Conservation (phyloP, 2,329 filamentous ascomycete species). For the Fonsecaea erecta region DNA sequence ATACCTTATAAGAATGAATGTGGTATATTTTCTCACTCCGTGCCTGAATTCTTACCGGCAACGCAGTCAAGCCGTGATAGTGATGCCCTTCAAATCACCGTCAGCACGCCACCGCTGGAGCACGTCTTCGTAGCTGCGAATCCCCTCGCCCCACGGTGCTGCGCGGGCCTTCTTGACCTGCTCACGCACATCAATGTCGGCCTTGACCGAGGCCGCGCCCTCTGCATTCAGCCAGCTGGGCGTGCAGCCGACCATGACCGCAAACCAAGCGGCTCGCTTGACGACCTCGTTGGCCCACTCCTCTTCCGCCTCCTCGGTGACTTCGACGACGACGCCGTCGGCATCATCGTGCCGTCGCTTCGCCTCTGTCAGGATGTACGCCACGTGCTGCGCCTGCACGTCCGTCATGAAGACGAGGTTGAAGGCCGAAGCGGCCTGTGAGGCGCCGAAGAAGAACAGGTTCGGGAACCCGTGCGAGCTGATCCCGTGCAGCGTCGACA, state of each 20-base stretch:
- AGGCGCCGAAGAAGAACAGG: slow-evolving; percentile 17
- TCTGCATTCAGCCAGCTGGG: background rate
- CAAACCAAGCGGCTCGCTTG: background rate
- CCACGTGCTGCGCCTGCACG: slow-evolving; percentile 23
- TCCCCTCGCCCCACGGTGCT: background rate
- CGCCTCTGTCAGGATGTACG: slow-evolving; percentile 21
- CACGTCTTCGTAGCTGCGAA: background rate
- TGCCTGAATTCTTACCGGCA: too few species aligned
- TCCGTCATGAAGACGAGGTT: slow-evolving; percentile 23
- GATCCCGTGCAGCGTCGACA: slow-evolving; percentile 20
- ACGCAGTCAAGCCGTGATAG: background rate
- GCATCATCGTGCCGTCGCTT: slow-evolving; percentile 10
- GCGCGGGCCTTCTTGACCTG: background rate
- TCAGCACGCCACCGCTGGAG: background rate
- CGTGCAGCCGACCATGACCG: background rate
- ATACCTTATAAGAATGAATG: background rate
- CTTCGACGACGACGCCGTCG: slow-evolving; percentile 15
- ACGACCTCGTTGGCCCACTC: slow-evolving; percentile 23
- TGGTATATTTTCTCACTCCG: too few species aligned
- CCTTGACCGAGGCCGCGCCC: background rate
- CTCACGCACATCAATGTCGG: background rate
- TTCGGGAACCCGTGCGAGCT: slow-evolving; percentile 25
- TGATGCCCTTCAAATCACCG: background rate
- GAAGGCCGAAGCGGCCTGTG: slow-evolving; percentile 21
- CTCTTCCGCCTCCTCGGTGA: slow-evolving; percentile 24